phyloP scores from a whole-genome alignment of 371 early-diverging fungal species.

The Rhizomucor pusillus region DNA sequence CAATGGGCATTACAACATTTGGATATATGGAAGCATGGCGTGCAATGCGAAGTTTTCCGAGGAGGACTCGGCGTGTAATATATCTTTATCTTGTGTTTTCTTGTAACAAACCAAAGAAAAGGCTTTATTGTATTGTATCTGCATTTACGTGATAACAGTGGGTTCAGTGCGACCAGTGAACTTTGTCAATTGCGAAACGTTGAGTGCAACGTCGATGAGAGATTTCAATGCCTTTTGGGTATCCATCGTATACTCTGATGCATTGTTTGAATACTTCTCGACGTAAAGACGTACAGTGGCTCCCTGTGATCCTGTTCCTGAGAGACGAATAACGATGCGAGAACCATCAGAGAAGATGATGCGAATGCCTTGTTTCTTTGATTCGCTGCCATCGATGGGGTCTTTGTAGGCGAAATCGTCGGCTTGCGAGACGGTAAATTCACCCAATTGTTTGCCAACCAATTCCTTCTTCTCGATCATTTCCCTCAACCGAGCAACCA shows the following conservation, averaged over 20 bases:
- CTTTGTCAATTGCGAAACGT: slow-evolving; percentile 72
- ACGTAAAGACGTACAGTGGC: slow-evolving; percentile 96
- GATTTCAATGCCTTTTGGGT: slow-evolving; percentile 85
- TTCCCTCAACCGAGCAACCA: slow-evolving; percentile 71
- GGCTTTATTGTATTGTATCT: slow-evolving; percentile 1
- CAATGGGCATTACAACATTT: slow-evolving; percentile 35
- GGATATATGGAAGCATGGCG: slow-evolving; percentile 26
- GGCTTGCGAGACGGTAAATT: slow-evolving; percentile 65
- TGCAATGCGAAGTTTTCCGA: slow-evolving; percentile 38
- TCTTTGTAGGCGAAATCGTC: slow-evolving; percentile 95
- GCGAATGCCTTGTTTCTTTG: slow-evolving; percentile 90
- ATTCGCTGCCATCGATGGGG: slow-evolving; percentile 87
- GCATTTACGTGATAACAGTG: slow-evolving; percentile 93
- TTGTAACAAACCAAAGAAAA: too few species aligned
- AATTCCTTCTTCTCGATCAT: slow-evolving; percentile 49
- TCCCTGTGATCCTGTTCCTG: slow-evolving; percentile 95
- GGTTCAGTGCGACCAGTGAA: slow-evolving; percentile 90
- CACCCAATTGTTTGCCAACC: slow-evolving; percentile 56
- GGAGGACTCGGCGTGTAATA: slow-evolving; percentile 27
- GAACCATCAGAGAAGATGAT: slow-evolving; percentile 89
- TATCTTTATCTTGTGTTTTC: not conserved
- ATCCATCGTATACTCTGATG: slow-evolving; percentile 57
- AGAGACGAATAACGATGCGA: slow-evolving; percentile 88
- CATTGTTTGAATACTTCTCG: slow-evolving; percentile 83
- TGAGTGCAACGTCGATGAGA: slow-evolving; percentile 84